Evolutionary conservation across 768 basidiomycete genomes (phyloP).

Genomic region (Podaxis pistillaris): DNA sequence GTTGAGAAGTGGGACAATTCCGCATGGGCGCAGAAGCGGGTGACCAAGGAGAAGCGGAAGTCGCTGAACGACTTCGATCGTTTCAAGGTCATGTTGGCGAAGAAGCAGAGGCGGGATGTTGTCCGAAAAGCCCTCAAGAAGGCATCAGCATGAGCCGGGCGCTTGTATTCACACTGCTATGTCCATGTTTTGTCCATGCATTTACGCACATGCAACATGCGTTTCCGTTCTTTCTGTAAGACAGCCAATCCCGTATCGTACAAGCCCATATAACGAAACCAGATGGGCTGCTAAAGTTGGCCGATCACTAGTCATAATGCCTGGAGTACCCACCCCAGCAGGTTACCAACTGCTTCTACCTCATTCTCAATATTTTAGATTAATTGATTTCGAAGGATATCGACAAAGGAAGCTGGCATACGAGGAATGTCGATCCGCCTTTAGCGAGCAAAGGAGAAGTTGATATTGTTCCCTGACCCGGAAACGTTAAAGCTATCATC

Average conservation of each 20-base stretch:
- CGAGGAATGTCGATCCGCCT: not conserved
- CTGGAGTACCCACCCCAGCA: not conserved
- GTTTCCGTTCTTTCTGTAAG: not conserved
- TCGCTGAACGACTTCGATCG: slow-evolving; percentile 88
- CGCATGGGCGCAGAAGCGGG: slow-evolving; percentile 85
- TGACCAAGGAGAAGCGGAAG: slow-evolving; percentile 70
- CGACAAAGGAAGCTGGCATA: not conserved
- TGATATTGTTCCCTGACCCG: slow-evolving; percentile 1
- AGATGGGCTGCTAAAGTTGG: not conserved
- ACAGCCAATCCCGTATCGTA: not conserved
- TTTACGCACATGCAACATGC: not conserved
- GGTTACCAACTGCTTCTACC: not conserved
- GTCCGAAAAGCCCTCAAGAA: slow-evolving; percentile 71
- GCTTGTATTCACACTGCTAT: slow-evolving; percentile 12
- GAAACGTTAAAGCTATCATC: slow-evolving; percentile 5
- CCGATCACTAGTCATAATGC: not conserved
- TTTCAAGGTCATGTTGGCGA: slow-evolving; percentile 83
- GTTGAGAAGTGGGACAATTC: slow-evolving; percentile 89
- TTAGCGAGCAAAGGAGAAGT: not conserved
- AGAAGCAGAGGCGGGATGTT: slow-evolving; percentile 82
- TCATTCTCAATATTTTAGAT: not conserved
- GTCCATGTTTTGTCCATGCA: slow-evolving; percentile 6
- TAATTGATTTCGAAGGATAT: not conserved
- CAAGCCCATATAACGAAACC: not conserved
- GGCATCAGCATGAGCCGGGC: slow-evolving; percentile 25